Percentiles rank a stretch among this genome's conserved stretches.
Conservation (phyloP, 352 stramenopile genomes). For the Phytophthora ohioensis region DNA sequence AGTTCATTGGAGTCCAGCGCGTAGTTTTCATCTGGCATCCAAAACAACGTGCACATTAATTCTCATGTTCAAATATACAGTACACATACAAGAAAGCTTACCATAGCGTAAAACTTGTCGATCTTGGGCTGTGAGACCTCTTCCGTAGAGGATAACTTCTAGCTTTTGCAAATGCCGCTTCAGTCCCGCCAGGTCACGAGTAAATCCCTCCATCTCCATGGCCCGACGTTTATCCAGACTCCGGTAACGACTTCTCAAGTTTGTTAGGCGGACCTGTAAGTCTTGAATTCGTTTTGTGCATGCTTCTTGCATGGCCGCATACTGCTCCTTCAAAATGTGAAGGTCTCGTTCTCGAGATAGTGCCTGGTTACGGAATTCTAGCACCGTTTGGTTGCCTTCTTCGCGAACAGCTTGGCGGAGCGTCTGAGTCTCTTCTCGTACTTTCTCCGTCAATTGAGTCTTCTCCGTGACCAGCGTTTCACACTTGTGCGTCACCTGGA, state of each 20-base stretch:
- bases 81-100: constrained; percentile 19
- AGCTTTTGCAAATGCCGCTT: constrained; percentile 79
- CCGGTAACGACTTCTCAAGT: constrained; percentile 64
- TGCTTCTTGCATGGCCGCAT: constrained; percentile 74
- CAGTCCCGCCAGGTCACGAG: constrained; percentile 63
- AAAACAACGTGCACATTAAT: constrained; percentile 7
- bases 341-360: constrained; percentile 72
- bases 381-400: constrained; percentile 62
- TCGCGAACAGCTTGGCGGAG: constrained; percentile 57
- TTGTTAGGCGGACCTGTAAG: constrained; percentile 72
- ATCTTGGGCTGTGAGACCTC: constrained; percentile 52
- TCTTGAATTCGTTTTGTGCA: constrained; percentile 77
- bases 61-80: not conserved
- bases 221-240: constrained; percentile 71
- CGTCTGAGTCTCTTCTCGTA: constrained; percentile 53
- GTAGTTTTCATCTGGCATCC: constrained; percentile 53
- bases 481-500: constrained; percentile 50
- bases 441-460: constrained; percentile 48
- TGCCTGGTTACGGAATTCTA: constrained; percentile 67
- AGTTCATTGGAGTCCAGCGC: constrained; percentile 67
- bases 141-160: constrained; percentile 75
- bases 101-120: constrained; percentile 55
- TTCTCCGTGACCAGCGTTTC: constrained; percentile 53
- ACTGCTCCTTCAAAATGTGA: constrained; percentile 81
- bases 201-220: constrained; percentile 90